Evolutionary conservation across 352 stramenopile genomes (phyloP), one percentile per base, ranked within the genome.

Genomic region (Globisporangium camurandrum): DNA sequence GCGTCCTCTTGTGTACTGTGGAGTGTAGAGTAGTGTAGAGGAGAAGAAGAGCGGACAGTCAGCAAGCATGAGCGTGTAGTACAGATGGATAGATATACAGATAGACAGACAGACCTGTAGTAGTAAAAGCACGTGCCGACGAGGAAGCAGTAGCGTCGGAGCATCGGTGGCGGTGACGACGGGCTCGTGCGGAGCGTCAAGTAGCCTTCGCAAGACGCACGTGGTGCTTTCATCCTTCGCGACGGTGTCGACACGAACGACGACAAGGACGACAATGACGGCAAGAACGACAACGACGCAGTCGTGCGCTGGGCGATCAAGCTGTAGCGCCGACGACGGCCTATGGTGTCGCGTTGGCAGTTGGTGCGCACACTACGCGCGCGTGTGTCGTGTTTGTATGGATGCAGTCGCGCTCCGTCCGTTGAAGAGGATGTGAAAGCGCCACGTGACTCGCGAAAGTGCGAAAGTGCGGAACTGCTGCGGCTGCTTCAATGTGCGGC

Each of bases 121-220:
- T 93, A 95, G 43, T 86, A 84, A 48, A 95, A 92, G 43, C 71
- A 87, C 23, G 84, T 95, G 54, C 81, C 84, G 27, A 95, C 73
- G 39, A 95, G 71, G 57, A 95, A 88, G 70, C 84, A 93, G 51
- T 93, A 95, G 50, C 77, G 78, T 23, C 83, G 77, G 48, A 91
- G 59, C 83, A 93, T 93, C 27, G 83, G 83, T 57, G 83, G 83
- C 26, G 83, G 83, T 9, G 83, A 91, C 59, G 81, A 90, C 57
- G 83, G 83, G 62, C 80, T 92, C 27, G 80, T 93, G 49, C 83
- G 79, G 51, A 93, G 77, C 57, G 83, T 93, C 34, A 93, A 56
- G 60, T 89, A 93, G 54, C 83, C 83, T 59, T 93, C 83, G 54
- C 83, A 93, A 27, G 75, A 85, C 44, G 83, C 78, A 40, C 83